Evolutionary conservation across 148 eudicot species (phyloP).

Genomic region (Selenicereus undatus): DNA sequence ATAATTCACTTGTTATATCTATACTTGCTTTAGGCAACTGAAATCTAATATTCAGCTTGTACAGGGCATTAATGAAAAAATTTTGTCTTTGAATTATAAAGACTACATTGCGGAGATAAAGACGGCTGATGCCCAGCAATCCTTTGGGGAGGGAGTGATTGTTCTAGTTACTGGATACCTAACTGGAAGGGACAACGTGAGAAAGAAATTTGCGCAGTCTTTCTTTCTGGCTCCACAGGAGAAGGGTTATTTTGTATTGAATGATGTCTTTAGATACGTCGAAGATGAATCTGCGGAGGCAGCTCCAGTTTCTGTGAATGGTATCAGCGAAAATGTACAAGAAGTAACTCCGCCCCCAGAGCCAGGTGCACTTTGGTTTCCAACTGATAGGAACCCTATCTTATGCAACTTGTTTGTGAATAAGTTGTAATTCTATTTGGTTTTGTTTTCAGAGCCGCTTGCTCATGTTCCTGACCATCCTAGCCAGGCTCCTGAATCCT

Average conservation of each 20-base stretch:
- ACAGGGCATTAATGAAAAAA: conserved; percentile 73
- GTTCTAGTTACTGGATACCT: conserved; percentile 79
- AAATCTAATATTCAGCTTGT: conserved; percentile 1
- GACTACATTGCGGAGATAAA: conserved; percentile 68
- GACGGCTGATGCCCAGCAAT: conserved; percentile 84
- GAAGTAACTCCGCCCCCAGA: conserved; percentile 30
- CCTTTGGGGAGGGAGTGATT: conserved; percentile 59
- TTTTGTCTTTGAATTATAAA: conserved; percentile 56
- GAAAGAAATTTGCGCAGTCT: conserved; percentile 62
- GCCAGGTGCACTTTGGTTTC: conserved; percentile 23
- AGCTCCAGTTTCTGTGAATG: conserved; percentile 23
- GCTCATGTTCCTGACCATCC: conserved; percentile 31
- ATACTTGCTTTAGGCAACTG: conserved; percentile 2
- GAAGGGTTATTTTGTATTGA: conserved; percentile 78
- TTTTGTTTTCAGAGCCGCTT: conserved; percentile 48
- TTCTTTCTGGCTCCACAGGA: conserved; percentile 92
- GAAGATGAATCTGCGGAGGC: conserved; percentile 33
- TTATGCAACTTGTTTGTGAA: conserved; percentile 2
- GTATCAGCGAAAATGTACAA: conserved; percentile 25
- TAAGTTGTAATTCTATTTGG: conserved; percentile 10
- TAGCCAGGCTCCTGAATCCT: conserved; percentile 22
- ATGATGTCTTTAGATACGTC: conserved; percentile 74
- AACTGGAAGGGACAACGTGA: conserved; percentile 56
- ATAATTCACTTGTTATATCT: not conserved
- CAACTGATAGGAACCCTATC: not conserved